These are phyloP conservation scores for Gymnopus androsaceus DNA, from an alignment of 1,284 basidiomycete species.

Conservation along the genomic window DNA sequence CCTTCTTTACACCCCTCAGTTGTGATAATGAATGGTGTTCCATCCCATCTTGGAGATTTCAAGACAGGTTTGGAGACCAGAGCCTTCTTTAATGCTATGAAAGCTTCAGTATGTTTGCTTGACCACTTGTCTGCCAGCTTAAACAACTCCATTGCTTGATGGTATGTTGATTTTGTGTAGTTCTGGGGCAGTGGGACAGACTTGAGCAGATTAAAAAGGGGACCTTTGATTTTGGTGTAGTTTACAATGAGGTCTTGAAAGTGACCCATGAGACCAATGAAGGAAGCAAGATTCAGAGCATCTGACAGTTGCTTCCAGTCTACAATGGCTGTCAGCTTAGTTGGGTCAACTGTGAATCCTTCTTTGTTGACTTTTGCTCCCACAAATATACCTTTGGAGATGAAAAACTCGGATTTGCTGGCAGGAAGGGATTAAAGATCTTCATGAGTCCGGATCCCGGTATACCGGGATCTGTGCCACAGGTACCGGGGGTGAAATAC, in stretches of 20 bases:
- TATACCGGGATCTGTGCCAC: too few species aligned
- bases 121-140: conserved; percentile 22
- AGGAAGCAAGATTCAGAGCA: conserved; percentile 27
- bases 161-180: conserved; percentile 25
- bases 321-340: conserved; percentile 35
- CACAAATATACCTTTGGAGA: conserved; percentile 33
- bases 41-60: conserved; percentile 10
- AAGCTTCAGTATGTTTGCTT: conserved; percentile 16
- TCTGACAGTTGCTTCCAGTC: conserved; percentile 34
- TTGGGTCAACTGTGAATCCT: conserved; percentile 33
- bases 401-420: conserved; percentile 33
- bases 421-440: too few species aligned
- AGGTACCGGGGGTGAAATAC: too few species aligned
- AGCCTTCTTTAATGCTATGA: conserved; percentile 19
- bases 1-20: conserved; percentile 15
- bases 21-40: conserved; percentile 18
- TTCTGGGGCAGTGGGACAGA: conserved; percentile 18
- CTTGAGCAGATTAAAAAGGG: conserved; percentile 31
- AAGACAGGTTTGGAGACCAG: conserved; percentile 21
- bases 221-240: conserved; percentile 31
- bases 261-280: conserved; percentile 18
- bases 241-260: conserved; percentile 32
- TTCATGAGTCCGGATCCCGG: too few species aligned
- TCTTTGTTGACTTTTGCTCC: conserved; percentile 30
- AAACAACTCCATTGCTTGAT: conserved; percentile 22